Base-by-base conservation (phyloP, 1,139 yeast species). In the Hyphopichia fennica region DNA sequence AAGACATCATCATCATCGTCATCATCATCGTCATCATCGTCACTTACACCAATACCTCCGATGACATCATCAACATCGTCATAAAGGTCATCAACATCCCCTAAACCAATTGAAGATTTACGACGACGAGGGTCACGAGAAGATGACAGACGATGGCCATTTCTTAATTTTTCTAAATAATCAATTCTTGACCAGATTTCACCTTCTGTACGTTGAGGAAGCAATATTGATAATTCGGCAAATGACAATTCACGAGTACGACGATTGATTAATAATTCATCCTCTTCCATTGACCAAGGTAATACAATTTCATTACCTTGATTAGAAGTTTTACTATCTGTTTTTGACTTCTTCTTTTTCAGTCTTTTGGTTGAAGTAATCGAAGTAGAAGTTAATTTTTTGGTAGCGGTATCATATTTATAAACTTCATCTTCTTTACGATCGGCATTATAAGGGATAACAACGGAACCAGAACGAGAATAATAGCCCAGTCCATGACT, bases 121-220 rank as follows among this genome's bases (percentile, higher is more conserved):
- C 77, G 57, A 44, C 72, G 55, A 44, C 70, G 62, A 47, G 71
- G 56, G 34, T 58, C 62, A 35, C 68, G 54, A 3, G 67, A 60
- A 11, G 61, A 53, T 41, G 69, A 58, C 2, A 70, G 51, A 31
- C 77, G 53, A 43, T 64, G 72, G 3, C 79, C 79, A 48, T 71
- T 72, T 39, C 74, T 54, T 34, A 67, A 56, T 42, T 65, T 66
- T 45, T 81, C 86, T 40, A 86, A 63, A 43, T 77, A 70, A 43
- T 73, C 78, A 17, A 85, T 77, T 46, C 95, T 72, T 29, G 77
- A 63, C 72, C 80, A 73, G 31, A 87, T 87, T 51, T 87, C 95
- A n/a, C 74, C 74, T 56, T 85, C 93, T 0, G 93, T 75, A 47
- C 89, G 75, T 46, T 78, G 80, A 5, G 93, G 91, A 38, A 89